Evolutionary conservation across 768 basidiomycete species (phyloP).

Genomic region (Rhodosporidiobolus sp.): DNA sequence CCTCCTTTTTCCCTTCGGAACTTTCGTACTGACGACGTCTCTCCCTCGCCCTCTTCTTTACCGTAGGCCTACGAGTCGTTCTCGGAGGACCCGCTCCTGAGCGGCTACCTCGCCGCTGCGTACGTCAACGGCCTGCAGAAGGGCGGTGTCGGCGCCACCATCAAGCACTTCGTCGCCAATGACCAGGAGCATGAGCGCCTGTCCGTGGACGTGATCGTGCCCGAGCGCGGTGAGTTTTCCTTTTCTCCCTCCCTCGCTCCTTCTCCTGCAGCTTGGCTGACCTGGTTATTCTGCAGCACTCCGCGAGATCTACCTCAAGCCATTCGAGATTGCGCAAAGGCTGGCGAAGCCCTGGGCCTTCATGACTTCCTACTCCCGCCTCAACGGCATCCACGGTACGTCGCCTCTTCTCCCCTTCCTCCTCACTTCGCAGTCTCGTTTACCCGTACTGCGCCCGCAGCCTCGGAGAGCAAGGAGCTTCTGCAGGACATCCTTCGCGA

Average conservation of each 20-base stretch:
- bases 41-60: slow-evolving; percentile 44
- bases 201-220: slow-evolving; percentile 38
- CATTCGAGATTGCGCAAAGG: slow-evolving; percentile 47
- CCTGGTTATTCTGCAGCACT: too few species aligned
- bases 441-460: background rate
- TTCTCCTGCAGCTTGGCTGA: background rate
- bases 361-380: slow-evolving; percentile 43
- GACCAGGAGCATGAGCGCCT: slow-evolving; percentile 38
- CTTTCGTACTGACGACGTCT: slow-evolving; percentile 58
- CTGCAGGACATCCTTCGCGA: slow-evolving; percentile 44
- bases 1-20: too few species aligned
- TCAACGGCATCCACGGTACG: slow-evolving; percentile 46
- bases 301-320: slow-evolving; percentile 49
- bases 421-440: background rate
- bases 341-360: slow-evolving; percentile 26
- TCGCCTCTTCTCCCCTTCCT: background rate
- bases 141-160: slow-evolving; percentile 42
- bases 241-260: too few species aligned
- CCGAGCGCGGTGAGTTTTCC: slow-evolving; percentile 53
- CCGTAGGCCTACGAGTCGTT: slow-evolving; percentile 48
- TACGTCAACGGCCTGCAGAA: slow-evolving; percentile 45
- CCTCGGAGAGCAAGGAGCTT: slow-evolving; percentile 45
- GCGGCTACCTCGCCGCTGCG: slow-evolving; percentile 30
- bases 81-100: slow-evolving; percentile 40
- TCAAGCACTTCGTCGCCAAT: slow-evolving; percentile 47